Base-by-base conservation (phyloP, 371 early-diverging fungal species). In the Mucor velutinosus region DNA sequence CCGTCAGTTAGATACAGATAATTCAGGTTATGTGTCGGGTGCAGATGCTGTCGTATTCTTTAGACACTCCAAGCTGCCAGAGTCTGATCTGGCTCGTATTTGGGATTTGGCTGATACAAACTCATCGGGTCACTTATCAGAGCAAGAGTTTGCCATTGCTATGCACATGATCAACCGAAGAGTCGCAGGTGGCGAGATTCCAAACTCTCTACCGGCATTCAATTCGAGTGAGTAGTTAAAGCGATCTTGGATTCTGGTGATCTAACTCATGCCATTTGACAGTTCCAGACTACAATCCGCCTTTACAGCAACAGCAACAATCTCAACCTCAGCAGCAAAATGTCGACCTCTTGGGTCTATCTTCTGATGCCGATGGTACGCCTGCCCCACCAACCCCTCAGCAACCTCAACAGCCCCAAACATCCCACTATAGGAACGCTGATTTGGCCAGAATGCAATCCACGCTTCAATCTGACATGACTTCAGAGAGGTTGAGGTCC, bases 11-110 rank as follows among this genome's bases (percentile, higher is more conserved):
- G 74, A 74, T 65, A 72, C 73, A 14, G 71, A 71, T 41, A 41
- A 72, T 8, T 49, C 74, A 2, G 82, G 80, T 0, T 69, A 35
- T 39, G 69, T 82, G 0, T 75, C 83, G 7, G 83, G 88, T 25
- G 87, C 86, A 10, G 92, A 90, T 49, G 92, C 93, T 2, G 87
- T 88, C 7, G 84, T 85, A 17, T 92, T 92, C 66, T 94, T 94
- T 60, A 80, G 87, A 62, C 90, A 91, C 64, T 93, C 94, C 1
- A 87, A 89, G 29, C 74, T 94, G 60, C 84, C 90, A 3, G 89
- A 89, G 33, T 58, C 77, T 0, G 87, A 81, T 25, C 73, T 94
- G 58, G 93, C 93, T 21, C 82, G 80, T 39, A 89, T 94, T 59
- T 94, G 94, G 90, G 89, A 89, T 68, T 73, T 88, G 65, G 83